phyloP scores from a whole-genome alignment of 768 basidiomycete species.

The Sistotremastrum niveocremeum region DNA sequence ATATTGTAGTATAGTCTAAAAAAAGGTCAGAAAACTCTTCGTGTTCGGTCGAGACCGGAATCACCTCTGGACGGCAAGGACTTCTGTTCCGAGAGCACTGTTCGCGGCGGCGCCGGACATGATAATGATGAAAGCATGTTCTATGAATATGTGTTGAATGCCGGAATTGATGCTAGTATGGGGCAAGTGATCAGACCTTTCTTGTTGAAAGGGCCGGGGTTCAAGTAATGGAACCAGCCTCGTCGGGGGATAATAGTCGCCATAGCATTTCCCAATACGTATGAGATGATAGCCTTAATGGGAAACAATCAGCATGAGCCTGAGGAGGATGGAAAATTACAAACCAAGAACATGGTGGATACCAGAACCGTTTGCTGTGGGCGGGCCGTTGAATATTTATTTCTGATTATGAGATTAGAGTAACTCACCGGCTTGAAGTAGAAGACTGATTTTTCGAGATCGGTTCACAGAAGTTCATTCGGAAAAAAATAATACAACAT shows the following conservation, averaged over 20 bases:
- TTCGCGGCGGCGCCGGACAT: slow-evolving; percentile 44
- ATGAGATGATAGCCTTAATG: slow-evolving; percentile 28
- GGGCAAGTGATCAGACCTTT: not conserved
- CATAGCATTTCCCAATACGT: slow-evolving; percentile 33
- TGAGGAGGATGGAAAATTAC: not conserved
- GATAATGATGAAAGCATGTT: slow-evolving; percentile 44
- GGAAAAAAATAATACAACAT: slow-evolving; percentile 1
- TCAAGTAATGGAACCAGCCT: slow-evolving; percentile 35
- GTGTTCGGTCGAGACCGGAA: too few species aligned
- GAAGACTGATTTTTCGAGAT: slow-evolving; percentile 38
- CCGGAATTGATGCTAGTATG: slow-evolving; percentile 8
- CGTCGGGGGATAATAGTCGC: slow-evolving; percentile 31
- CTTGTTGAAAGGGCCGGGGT: slow-evolving; percentile 28
- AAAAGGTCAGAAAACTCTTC: too few species aligned
- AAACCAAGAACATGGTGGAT: slow-evolving; percentile 35
- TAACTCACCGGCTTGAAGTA: slow-evolving; percentile 41
- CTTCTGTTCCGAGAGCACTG: slow-evolving; percentile 38
- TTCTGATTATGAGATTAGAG: not conserved
- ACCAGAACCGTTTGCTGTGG: slow-evolving; percentile 36
- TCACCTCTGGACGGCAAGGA: slow-evolving; percentile 35
- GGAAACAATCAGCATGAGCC: not conserved
- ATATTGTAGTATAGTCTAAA: slow-evolving; percentile 33
- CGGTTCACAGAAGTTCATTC: slow-evolving; percentile 30
- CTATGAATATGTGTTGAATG: slow-evolving; percentile 40
- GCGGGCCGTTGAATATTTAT: not conserved